Evolutionary conservation across 1,284 basidiomycete species (phyloP).

Genomic region (Trichosporon coremiiforme): DNA sequence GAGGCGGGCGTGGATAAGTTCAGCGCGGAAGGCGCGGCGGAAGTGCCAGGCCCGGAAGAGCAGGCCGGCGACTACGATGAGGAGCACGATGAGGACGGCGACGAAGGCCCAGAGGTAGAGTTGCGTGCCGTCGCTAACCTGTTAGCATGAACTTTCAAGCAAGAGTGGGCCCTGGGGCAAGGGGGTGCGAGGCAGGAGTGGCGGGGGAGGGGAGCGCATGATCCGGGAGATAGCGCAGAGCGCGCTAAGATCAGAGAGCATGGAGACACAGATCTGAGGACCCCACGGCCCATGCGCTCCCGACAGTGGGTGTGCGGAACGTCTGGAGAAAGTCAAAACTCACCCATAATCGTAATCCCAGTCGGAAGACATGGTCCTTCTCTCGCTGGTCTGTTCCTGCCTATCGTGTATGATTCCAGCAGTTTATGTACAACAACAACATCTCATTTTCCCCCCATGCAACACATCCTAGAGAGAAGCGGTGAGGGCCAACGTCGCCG

Average conservation of each 20-base stretch:
- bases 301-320: no score
- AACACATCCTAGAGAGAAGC: background rate
- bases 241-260: no score
- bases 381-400: background rate
- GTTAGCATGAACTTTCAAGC: constrained; percentile 3
- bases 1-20: constrained; percentile 48
- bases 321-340: background rate
- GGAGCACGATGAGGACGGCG: constrained; percentile 51
- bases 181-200: background rate
- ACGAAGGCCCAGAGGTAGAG: constrained; percentile 57
- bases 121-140: constrained; percentile 30
- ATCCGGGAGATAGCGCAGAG: no score
- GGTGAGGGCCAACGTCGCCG: background rate
- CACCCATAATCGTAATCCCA: background rate
- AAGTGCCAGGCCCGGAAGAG: constrained; percentile 41
- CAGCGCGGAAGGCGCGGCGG: constrained; percentile 38
- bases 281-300: no score
- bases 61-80: constrained; percentile 45
- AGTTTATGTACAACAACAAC: background rate
- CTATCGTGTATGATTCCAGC: background rate
- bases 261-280: background rate
- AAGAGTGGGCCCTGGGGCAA: background rate
- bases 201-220: no score
- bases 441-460: background rate
- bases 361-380: background rate